Conservation (phyloP, 257 asterid species). For the Cordia subcordata region DNA sequence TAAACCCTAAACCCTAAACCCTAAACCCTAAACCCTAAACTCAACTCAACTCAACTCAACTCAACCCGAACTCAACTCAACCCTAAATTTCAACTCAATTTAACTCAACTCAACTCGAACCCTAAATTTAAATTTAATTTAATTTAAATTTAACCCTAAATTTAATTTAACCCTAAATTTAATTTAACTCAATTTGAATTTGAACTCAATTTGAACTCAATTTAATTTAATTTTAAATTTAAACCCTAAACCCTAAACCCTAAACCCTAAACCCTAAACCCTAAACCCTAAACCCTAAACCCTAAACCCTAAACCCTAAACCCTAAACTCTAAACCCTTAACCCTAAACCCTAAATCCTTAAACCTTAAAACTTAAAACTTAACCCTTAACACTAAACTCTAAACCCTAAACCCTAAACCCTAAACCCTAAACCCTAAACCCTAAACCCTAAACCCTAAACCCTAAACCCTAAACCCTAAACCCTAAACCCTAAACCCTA, state of each 20-base stretch:
- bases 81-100: too few species aligned
- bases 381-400: conserved; percentile 5
- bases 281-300: conserved; percentile 10
- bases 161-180: too few species aligned
- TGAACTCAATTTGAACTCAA: too few species aligned
- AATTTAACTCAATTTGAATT: too few species aligned
- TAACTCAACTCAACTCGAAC: too few species aligned
- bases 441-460: conserved; percentile 8
- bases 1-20: not conserved
- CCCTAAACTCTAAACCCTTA: conserved; percentile 10
- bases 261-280: conserved; percentile 8
- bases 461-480: not conserved
- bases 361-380: conserved; percentile 4
- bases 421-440: conserved; percentile 13
- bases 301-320: conserved; percentile 9
- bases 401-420: conserved; percentile 13
- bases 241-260: conserved; percentile 13
- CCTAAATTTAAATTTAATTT: too few species aligned
- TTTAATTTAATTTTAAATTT: not conserved
- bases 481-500: conserved; percentile 6
- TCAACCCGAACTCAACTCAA: too few species aligned
- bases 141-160: too few species aligned
- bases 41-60: too few species aligned
- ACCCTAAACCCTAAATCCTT: conserved; percentile 9
- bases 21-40: not conserved